phyloP scores from a whole-genome alignment of 306 rosid genomes.

The Acacia melanoxylon region DNA sequence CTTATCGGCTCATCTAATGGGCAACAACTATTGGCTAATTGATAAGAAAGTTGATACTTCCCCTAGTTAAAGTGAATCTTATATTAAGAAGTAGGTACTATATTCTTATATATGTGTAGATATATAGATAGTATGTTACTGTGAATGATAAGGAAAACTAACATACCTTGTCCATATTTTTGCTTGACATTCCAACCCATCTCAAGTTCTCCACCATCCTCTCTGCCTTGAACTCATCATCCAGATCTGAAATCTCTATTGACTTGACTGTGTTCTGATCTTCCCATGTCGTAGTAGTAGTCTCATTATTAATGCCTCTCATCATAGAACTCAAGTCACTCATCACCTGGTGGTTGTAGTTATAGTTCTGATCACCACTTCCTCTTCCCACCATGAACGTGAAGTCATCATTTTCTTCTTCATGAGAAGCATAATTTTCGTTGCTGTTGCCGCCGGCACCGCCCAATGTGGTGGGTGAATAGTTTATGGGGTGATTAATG shows the following conservation, averaged over 20 bases:
- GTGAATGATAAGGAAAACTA: not conserved
- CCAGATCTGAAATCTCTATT: slow-evolving; percentile 54
- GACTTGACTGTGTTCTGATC: slow-evolving; percentile 44
- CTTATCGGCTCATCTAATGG: too few species aligned
- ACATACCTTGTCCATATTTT: slow-evolving; percentile 68
- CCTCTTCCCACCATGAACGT: slow-evolving; percentile 59
- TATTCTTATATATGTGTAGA: not conserved
- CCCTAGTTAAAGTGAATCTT: too few species aligned
- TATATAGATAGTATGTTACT: not conserved
- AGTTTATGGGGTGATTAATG: slow-evolving; percentile 45
- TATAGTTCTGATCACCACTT: not conserved
- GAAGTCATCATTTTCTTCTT: slow-evolving; percentile 55
- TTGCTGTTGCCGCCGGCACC: slow-evolving; percentile 30
- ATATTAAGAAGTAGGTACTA: too few species aligned
- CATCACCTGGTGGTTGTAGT: slow-evolving; percentile 35
- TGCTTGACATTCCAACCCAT: slow-evolving; percentile 84
- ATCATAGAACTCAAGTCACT: slow-evolving; percentile 39
- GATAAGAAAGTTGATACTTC: not conserved
- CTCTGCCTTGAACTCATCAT: slow-evolving; percentile 52
- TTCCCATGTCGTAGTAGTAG: slow-evolving; percentile 46
- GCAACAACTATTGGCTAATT: not conserved
- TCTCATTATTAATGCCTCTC: slow-evolving; percentile 34
- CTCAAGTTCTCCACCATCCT: slow-evolving; percentile 70
- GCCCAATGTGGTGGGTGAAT: slow-evolving; percentile 38
- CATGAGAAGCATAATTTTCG: slow-evolving; percentile 38